A percentile compares a stretch with the other conserved stretches of the same genome.
phyloP scores from a whole-genome alignment of 2,329 filamentous ascomycete species.

The Colletotrichum cereale region DNA sequence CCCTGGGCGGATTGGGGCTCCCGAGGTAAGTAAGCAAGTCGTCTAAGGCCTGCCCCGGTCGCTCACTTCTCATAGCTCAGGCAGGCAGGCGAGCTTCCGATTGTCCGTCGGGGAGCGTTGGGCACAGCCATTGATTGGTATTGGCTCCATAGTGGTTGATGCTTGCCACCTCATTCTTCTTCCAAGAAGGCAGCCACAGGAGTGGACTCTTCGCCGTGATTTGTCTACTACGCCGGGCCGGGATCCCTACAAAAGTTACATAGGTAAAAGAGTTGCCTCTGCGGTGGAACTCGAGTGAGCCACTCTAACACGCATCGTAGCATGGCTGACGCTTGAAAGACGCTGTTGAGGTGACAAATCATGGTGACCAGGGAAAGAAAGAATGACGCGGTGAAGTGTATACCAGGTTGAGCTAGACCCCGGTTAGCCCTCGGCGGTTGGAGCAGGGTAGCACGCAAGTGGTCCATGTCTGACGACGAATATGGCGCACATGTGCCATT shows the following conservation, averaged over 20 bases:
- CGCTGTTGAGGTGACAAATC: slow-evolving; percentile 1
- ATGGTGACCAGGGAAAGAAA: neutral
- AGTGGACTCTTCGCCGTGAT: neutral
- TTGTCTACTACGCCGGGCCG: slow-evolving; percentile 24
- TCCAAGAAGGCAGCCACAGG: neutral
- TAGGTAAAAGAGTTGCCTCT: slow-evolving; percentile 18
- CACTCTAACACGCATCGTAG: neutral
- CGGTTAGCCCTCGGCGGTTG: neutral
- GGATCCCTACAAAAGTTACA: slow-evolving; percentile 18
- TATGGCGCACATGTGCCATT: neutral
- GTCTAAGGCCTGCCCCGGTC: neutral
- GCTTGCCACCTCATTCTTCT: neutral
- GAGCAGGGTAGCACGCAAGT: slow-evolving; percentile 14
- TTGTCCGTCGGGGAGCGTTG: neutral
- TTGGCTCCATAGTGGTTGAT: neutral
- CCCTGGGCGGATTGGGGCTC: slow-evolving; percentile 30
- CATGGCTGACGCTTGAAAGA: neutral
- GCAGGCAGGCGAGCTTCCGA: neutral
- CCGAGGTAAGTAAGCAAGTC: slow-evolving; percentile 28
- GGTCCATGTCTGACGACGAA: neutral
- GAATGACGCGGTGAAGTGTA: slow-evolving; percentile 23
- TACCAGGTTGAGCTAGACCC: slow-evolving; percentile 9
- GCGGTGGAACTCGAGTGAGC: slow-evolving; percentile 6
- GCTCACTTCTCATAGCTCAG: neutral
- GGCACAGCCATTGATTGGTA: no score